Base-by-base conservation (phyloP, 2,329 filamentous ascomycete species). In the Byssoonygena ceratinophila region DNA sequence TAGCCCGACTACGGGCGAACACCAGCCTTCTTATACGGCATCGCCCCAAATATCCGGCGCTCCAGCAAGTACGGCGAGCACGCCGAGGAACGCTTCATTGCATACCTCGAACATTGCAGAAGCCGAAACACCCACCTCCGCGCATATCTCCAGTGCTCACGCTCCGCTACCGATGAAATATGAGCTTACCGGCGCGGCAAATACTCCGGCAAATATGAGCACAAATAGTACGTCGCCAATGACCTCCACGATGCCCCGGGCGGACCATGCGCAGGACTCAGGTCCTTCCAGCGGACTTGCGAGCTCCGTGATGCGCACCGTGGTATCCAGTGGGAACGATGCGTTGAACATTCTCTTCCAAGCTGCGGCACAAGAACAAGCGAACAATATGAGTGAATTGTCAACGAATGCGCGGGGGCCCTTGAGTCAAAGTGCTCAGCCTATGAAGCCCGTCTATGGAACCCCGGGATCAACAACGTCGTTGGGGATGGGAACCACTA, bases 311-410 rank as follows among this genome's bases (percentile, higher is more conserved):
- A 71, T 76, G 63, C 63, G 71, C 44, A 74, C 70, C 0, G 73
- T 78, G 7, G 76, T 78, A 2, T 75, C 75, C 0, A 77, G 72
- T 53, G 74, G 74, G 9, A 77, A 76, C 48, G 75, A 78, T 64
- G 76, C 76, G 4, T 59, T 78, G 32, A 76, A 75, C 46, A 65
- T 78, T 16, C 64, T 78, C 1, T 78, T 77, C 52, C 74, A 77
- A 52, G 75, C 75, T 22, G 74, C 73, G 11, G 61, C 64, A 1
- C 70, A 69, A 49, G 67, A 68, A 46, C 61, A 72, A 64, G 44
- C 27, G 16, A 54, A 52, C 39, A 41, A 16, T 20, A 53, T 55
- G 51, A 27, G 23, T 7, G 54, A 55, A 16, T 6, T 46, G 8
- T 32, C 34, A 25, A 29, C 34, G n/a, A 51, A 43, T 37, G 36